Evolutionary conservation across 169 alveolate species (phyloP), one percentile per base, ranked within the genome.

Genomic region (Plasmodium adleri): DNA sequence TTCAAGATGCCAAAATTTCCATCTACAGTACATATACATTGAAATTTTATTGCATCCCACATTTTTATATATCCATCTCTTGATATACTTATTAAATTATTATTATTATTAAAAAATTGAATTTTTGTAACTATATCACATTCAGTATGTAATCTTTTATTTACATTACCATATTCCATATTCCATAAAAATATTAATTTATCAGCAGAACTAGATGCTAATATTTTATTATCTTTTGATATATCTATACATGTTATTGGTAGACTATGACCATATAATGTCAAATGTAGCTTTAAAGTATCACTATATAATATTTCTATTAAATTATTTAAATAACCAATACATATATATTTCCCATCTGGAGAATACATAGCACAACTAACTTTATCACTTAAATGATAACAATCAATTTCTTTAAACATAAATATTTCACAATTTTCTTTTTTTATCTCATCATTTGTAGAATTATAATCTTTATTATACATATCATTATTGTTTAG

Each of bases 191-290:
- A 95, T 22, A 96, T 64, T 1, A 94, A 94, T 68, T 95, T 96
- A 74, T 96, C 98, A 62, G 96, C 87, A 2, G 97, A 88, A 13
- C 96, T 90, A 8, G 97, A 91, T 39, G 97, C 97, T 90, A 96
- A 71, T 67, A 96, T 80, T 22, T 94, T 92, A 49, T 92, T 78
- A 74, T 95, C 98, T 12, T 94, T 91, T 8, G 97, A 88, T 17
- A 95, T 88, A 63, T 92, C 97, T 63, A 96, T 68, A 47, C 96
- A 89, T 12, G 95, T 92, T 9, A 96, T 95, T 8, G 98, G 98
- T 63, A 96, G 91, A 62, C 95, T 94, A 90, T 96, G 98, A 0
- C 98, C 98, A 71, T 96, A 96, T 47, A 96, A 92, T 17, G 97
- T 93, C 15, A 96, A 76, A 92, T 93, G 95, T 50, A 91, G 90